A percentile compares a stretch with the other conserved stretches of the same genome.
Evolutionary conservation across 148 eudicot genomes (phyloP).

Genomic region (Simmondsia chinensis): DNA sequence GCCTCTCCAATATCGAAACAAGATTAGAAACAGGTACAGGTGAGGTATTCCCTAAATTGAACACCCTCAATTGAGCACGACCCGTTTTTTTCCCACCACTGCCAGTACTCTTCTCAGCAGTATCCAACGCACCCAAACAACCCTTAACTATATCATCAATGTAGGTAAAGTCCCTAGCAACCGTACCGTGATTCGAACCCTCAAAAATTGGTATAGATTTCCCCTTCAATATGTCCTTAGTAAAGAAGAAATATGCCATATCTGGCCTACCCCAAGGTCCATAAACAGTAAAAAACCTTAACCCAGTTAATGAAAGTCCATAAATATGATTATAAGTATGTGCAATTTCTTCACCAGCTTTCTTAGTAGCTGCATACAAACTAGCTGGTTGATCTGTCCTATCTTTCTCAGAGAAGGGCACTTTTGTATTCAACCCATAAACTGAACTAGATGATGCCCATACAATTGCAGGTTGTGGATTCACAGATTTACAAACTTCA

Average conservation of each 20-base stretch:
- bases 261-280: constrained; percentile 19
- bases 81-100: constrained; percentile 11
- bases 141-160: constrained; percentile 20
- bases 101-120: constrained; percentile 16
- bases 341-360: too few relatives aligned
- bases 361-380: constrained; percentile 15
- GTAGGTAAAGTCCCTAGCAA: constrained; percentile 15
- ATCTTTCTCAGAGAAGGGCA: constrained; percentile 10
- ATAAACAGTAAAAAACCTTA: constrained; percentile 15
- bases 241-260: constrained; percentile 20
- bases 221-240: constrained; percentile 13
- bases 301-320: too few relatives aligned
- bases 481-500: constrained; percentile 13
- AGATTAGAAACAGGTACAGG: constrained; percentile 12
- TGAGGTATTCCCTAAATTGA: constrained; percentile 13
- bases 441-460: constrained; percentile 15
- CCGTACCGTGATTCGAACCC: constrained; percentile 9
- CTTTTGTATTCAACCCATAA: constrained; percentile 13
- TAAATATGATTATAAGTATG: too few relatives aligned
- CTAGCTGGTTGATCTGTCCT: constrained; percentile 18
- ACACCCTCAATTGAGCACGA: constrained; percentile 12
- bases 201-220: constrained; percentile 13
- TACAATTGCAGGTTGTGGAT: constrained; percentile 13
- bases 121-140: constrained; percentile 12
- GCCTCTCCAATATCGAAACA: constrained; percentile 10